Evolutionary conservation across 129 eudicot genomes (phyloP), one percentile per base, ranked within the genome.

Genomic region (Centella asiatica): DNA sequence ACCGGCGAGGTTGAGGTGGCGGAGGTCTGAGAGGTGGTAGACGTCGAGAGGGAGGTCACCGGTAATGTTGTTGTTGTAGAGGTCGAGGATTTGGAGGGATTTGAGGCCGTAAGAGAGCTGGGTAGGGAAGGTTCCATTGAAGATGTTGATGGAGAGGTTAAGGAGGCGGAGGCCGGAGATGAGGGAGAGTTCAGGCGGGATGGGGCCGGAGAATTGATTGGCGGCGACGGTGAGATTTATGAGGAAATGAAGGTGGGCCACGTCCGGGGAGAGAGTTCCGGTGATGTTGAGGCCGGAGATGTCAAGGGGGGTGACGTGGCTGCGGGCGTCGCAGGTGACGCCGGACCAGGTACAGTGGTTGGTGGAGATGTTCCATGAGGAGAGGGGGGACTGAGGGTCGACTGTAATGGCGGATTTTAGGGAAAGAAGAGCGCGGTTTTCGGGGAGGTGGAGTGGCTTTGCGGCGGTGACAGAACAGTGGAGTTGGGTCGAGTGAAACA

Each of bases 1-100:
- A 2, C 94, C 96, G 1, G 89, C 94, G 23, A 88, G 72, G 40
- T 84, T 89, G 15, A 88, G 70, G 42, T 84, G 96, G 1, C 83
- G 86, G 54, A 88, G 87, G 18, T 27, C 62, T 4, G 86, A 28
- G 65, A 88, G 69, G 46, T 57, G 63, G 34, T 69, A 54, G 12
- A 81, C 73, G 4, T 36, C 64, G 2, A 76, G 44, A 1, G 96
- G 96, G 10, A 88, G 72, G 32, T 64, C 71, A 0, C 94, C 96
- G 27, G 86, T 78, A 73, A 84, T 47, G 15, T 88, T 84, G 60
- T 88, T 88, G 64, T 88, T 88, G 64, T 88, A 88, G 1, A 84
- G 70, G 66, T 88, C 96, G 26, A 88, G 89, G 4, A 84, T 71
- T 18, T 81, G 34, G 20, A 88, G 77, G 14, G 67, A 24, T 26